Base-by-base conservation (phyloP, 257 asterid species). In the Vinca minor region DNA sequence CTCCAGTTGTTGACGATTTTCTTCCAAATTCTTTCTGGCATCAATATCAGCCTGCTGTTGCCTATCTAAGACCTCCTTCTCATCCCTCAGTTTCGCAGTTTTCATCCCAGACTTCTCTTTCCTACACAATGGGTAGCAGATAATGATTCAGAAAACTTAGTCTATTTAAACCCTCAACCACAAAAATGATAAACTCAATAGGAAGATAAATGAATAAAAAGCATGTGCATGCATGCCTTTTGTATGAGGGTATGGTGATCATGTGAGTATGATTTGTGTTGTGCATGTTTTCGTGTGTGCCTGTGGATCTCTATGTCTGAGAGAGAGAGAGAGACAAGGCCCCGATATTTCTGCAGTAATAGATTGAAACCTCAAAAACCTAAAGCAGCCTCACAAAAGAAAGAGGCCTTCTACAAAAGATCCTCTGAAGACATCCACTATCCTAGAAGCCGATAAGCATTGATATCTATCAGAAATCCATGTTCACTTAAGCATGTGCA, bases 61-160 rank as follows among this genome's bases (percentile, higher is more conserved):
- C 82, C 99, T 75, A 72, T 93, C 99, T 77, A 85, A 78, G 47
- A 85, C 88, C 87, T 93, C 99, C 76, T 93, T 89, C 84, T 89
- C 97, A 60, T 84, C 95, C 74, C 89, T 89, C 63, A 93, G 64
- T 73, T 84, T 93, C 28, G 97, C 95, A 79, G 99, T 93, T 87
- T 81, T 80, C 87, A 79, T 89, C 69, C 97, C 97, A 67, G 99
- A 96, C 86, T 89, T 89, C 79, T 89, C 99, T 79, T 93, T 89
- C 70, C 99, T 93, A 87, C 76, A 79, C 60, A 70, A 81, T n/a
- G 57, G 63, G 52, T 36, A 31, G 48, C 60, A 65, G 17, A n/a
- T 44, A 42, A 35, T 14, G 34, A 15, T 38, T 39, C 21, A 59
- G 45, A 66, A 52, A 69, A 23, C 17, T 31, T 20, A 69, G 48